Evolutionary conservation across 495 filamentous ascomycete genomes (phyloP).

Genomic region (Cudoniella acicularis): DNA sequence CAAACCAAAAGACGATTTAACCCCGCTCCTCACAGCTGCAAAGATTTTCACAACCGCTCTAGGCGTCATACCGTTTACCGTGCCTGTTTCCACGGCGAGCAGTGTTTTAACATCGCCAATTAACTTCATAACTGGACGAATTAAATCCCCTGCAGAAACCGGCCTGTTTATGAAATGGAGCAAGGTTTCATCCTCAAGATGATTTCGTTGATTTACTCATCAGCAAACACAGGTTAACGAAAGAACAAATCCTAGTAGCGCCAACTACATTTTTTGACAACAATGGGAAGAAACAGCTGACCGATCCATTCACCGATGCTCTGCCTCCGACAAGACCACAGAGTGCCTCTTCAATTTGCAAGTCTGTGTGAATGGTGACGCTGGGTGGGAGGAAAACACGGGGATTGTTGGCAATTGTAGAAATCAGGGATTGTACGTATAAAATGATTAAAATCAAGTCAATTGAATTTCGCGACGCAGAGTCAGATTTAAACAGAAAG

Average conservation of each 20-base stretch:
- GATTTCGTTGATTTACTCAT: background rate
- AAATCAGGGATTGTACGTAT: background rate
- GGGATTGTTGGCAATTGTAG: background rate
- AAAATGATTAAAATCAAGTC: conserved; percentile 3
- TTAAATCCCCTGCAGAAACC: background rate
- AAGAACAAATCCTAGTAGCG: background rate
- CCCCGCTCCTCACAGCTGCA: background rate
- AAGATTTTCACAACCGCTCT: conserved; percentile 6
- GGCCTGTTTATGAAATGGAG: background rate
- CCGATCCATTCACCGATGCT: background rate
- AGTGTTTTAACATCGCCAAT: background rate
- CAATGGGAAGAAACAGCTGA: background rate
- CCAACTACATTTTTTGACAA: background rate
- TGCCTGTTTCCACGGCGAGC: background rate
- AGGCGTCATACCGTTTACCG: conserved; percentile 2
- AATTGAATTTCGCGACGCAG: too few species aligned
- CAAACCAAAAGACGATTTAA: conserved; percentile 1
- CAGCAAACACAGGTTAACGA: background rate
- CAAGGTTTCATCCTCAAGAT: background rate
- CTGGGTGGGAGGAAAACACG: background rate
- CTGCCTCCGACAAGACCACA: background rate
- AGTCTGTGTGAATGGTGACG: background rate
- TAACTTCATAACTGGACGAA: background rate
- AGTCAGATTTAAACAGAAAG: too few species aligned
- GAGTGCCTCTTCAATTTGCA: background rate